phyloP scores from a whole-genome alignment of 495 filamentous ascomycete genomes.

The Penicillium mononematosum region DNA sequence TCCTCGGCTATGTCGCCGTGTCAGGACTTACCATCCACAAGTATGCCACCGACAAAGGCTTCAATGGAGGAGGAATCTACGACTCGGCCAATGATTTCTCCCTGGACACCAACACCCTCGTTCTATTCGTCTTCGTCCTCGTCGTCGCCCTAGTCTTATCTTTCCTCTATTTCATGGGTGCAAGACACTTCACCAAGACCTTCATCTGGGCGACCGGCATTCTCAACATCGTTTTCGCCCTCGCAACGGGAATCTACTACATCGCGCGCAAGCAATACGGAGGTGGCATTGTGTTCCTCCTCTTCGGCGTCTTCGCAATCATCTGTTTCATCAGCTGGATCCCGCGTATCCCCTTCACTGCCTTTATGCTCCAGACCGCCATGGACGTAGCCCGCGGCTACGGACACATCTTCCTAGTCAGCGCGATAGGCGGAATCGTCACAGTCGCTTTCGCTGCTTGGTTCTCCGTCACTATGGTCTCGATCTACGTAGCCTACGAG shows the following conservation, averaged over 20 bases:
- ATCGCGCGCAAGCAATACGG: conserved; percentile 67
- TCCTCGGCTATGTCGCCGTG: conserved; percentile 73
- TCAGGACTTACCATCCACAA: conserved; percentile 74
- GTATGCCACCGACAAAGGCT: conserved; percentile 64
- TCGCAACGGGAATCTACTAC: conserved; percentile 69
- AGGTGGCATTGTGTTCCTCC: conserved; percentile 80
- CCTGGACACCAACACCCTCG: conserved; percentile 79
- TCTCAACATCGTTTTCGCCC: conserved; percentile 63
- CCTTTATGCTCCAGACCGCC: conserved; percentile 81
- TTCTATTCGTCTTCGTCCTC: conserved; percentile 78
- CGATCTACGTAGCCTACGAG: conserved; percentile 78
- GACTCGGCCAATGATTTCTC: conserved; percentile 58
- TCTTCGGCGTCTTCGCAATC: conserved; percentile 77
- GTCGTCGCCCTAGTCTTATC: conserved; percentile 69
- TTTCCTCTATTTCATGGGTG: conserved; percentile 71
- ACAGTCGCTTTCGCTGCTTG: conserved; percentile 70
- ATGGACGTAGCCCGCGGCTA: conserved; percentile 82
- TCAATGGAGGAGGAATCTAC: conserved; percentile 75
- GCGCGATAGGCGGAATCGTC: conserved; percentile 71
- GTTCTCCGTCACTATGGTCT: conserved; percentile 59
- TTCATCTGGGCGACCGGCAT: conserved; percentile 86
- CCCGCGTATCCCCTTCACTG: conserved; percentile 81
- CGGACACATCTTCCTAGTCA: conserved; percentile 85
- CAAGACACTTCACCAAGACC: conserved; percentile 80
- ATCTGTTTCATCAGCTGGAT: conserved; percentile 83